Percentiles rank a stretch among this genome's conserved stretches.
Evolutionary conservation across 2,329 filamentous ascomycete species (phyloP).

Genomic region (Chaetomium sp.): DNA sequence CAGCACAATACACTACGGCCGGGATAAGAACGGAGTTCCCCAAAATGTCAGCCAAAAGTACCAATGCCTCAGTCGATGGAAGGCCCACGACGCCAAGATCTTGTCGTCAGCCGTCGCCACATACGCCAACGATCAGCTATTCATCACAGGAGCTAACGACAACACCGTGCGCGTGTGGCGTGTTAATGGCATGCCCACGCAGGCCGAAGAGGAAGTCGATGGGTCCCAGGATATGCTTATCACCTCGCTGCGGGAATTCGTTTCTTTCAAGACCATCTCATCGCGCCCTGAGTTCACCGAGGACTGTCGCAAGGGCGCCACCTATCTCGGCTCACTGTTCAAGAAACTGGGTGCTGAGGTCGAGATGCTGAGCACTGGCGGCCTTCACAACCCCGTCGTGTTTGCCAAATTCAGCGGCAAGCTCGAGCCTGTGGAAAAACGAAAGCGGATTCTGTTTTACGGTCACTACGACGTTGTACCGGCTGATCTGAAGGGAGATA

Average conservation of each 20-base stretch:
- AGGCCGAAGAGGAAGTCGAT: conserved; percentile 32
- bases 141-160: conserved; percentile 91
- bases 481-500: conserved; percentile 72
- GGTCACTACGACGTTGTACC: conserved; percentile 97
- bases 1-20: conserved; percentile 58
- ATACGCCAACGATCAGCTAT: conserved; percentile 68
- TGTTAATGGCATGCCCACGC: conserved; percentile 44
- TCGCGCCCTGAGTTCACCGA: conserved; percentile 79
- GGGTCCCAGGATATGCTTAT: conserved; percentile 51
- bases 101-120: conserved; percentile 73
- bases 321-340: conserved; percentile 83
- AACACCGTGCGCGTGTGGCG: conserved; percentile 86
- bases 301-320: conserved; percentile 88
- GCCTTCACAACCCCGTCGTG: conserved; percentile 79
- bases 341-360: conserved; percentile 86
- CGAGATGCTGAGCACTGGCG: conserved; percentile 78
- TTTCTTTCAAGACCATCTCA: conserved; percentile 87
- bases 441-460: conserved; percentile 91
- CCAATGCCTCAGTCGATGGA: conserved; percentile 31
- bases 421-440: conserved; percentile 53
- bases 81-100: conserved; percentile 77
- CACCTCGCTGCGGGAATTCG: conserved; percentile 73
- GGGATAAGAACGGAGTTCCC: conserved; percentile 41
- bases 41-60: conserved; percentile 50
- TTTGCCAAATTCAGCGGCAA: conserved; percentile 81